Evolutionary conservation across 352 stramenopile genomes (phyloP).

Genomic region (Plasmopara viticola): DNA sequence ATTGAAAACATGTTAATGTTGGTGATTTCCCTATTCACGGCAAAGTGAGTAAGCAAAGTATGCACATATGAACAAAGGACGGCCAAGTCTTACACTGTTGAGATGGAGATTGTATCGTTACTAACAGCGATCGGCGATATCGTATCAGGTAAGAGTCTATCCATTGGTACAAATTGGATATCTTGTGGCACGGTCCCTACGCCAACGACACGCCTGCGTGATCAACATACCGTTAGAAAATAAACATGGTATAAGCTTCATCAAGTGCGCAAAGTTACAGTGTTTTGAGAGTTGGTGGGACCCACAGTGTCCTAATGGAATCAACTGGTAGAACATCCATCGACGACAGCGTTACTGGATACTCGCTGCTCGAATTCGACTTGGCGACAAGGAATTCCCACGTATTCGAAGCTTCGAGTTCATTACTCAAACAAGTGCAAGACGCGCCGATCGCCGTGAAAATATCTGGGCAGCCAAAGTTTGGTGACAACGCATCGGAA

Average conservation of each 20-base stretch:
- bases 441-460: conserved; percentile 28
- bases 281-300: conserved; percentile 21
- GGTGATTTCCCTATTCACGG: conserved; percentile 18
- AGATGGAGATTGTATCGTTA: not conserved
- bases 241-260: not conserved
- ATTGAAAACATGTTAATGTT: conserved; percentile 34
- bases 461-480: conserved; percentile 27
- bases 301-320: conserved; percentile 22
- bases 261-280: conserved; percentile 11
- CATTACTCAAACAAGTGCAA: conserved; percentile 19
- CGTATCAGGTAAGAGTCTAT: conserved; percentile 19
- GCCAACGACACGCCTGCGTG: conserved; percentile 22
- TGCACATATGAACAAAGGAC: not conserved
- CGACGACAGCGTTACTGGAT: conserved; percentile 8
- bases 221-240: not conserved
- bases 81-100: conserved; percentile 20
- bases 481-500: conserved; percentile 9
- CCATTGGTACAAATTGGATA: conserved; percentile 24
- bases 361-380: conserved; percentile 9
- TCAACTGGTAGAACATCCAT: conserved; percentile 21
- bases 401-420: conserved; percentile 13
- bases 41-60: not conserved
- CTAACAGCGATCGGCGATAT: conserved; percentile 17
- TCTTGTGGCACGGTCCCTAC: conserved; percentile 15
- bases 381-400: conserved; percentile 25